These are phyloP conservation scores for Claviceps digitariae DNA, from an alignment of 2,329 filamentous ascomycete genomes.

Conservation along the genomic window DNA sequence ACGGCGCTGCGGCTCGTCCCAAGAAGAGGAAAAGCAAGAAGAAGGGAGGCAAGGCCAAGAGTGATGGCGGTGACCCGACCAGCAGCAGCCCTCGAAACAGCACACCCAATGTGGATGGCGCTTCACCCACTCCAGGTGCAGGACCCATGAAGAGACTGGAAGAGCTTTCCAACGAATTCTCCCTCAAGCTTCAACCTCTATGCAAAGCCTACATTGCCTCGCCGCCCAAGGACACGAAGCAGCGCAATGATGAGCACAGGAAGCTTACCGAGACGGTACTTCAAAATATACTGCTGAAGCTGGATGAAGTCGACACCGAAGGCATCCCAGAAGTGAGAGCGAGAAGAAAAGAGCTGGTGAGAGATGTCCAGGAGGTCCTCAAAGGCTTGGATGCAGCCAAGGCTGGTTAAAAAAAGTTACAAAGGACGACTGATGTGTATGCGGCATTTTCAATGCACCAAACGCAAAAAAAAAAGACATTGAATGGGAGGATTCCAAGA, in stretches of 20 bases:
- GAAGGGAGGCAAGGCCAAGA: constrained; percentile 23
- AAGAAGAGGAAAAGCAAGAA: constrained; percentile 29
- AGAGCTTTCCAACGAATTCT: constrained; percentile 51
- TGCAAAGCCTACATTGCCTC: constrained; percentile 46
- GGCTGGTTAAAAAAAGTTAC: constrained; percentile 4
- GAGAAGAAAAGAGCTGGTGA: constrained; percentile 59
- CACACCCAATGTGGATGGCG: constrained; percentile 22
- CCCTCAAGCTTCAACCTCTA: constrained; percentile 48
- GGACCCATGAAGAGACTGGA: constrained; percentile 44
- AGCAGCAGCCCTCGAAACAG: constrained; percentile 31
- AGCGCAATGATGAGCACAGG: constrained; percentile 60
- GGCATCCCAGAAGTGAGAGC: constrained; percentile 51
- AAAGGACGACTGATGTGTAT: not conserved
- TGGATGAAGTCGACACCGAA: constrained; percentile 63
- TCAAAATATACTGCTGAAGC: constrained; percentile 61
- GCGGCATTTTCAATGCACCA: not conserved
- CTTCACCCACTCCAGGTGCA: constrained; percentile 18
- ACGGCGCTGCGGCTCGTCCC: constrained; percentile 22
- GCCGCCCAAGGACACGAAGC: constrained; percentile 53
- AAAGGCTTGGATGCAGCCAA: constrained; percentile 44
- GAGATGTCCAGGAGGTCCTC: constrained; percentile 53
- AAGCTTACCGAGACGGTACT: constrained; percentile 63
- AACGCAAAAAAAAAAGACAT: not conserved
- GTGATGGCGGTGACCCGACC: constrained; percentile 26
- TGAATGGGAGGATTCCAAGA: not conserved